Evolutionary conservation across 129 eudicot species (phyloP), one percentile per base, ranked within the genome.

Genomic region (Erigeron canadensis): DNA sequence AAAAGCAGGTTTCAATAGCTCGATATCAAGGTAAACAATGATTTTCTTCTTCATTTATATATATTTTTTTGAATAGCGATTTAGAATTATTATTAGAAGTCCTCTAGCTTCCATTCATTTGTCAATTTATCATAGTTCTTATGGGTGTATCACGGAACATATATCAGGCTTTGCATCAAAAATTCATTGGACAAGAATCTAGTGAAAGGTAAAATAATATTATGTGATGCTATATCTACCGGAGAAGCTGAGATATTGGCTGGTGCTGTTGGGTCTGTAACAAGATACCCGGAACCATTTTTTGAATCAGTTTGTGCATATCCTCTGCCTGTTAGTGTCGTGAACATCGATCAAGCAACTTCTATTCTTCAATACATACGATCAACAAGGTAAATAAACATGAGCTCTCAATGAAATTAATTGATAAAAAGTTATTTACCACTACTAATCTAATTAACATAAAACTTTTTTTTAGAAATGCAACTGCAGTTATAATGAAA

Each of bases 201-300:
- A 67, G 92, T 84, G 13, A 63, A 66, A 0, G 88, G 83, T 6
- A 87, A 72, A 28, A 87, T 84, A 54, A 77, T 84, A 39, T 66
- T 87, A 16, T 87, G 92, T 59, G 83, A 86, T 3, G 8, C 0
- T 16, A 0, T 19, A 34, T 22, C 5, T 4, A 74, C 62, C 4
- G 86, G 79, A 42, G 66, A 41, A 16, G 55, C 13, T 4, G 58
- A 19, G 55, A 12, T 75, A n/a, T 45, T 10, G 10, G 79, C 83
- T 2, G 83, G 86, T 7, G 91, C 86, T 11, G 46, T 70, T 13
- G 91, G 91, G 44, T 65, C 83, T 0, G 16, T 87, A 50, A 77
- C 77, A 85, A 59, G 45, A 41, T 80, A 72, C 50, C 16, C 17
- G 6, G 44, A 64, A 5, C 47, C 57, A 9, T n/a, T 18, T 57